These are phyloP conservation scores for Mucor saturninus DNA, from an alignment of 371 early-diverging fungal genomes.

Conservation along the genomic window DNA sequence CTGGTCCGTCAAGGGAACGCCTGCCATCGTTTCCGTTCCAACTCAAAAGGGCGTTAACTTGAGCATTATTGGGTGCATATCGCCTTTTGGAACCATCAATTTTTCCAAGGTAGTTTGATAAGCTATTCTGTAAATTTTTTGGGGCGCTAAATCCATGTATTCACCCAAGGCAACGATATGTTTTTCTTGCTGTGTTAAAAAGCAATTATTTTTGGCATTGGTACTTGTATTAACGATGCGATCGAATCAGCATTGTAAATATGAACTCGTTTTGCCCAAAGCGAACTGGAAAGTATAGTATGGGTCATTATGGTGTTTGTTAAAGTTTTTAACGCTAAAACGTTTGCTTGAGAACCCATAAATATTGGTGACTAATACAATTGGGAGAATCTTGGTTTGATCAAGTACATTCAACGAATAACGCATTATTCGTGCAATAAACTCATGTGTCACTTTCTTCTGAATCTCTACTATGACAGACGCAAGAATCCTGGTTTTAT, in stretches of 20 bases:
- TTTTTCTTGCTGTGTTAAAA: slow-evolving; percentile 20
- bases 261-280: slow-evolving; percentile 25
- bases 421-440: slow-evolving; percentile 17
- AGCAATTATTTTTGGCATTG: slow-evolving; percentile 23
- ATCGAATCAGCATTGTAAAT: slow-evolving; percentile 23
- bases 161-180: slow-evolving; percentile 18
- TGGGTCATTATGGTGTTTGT: slow-evolving; percentile 21
- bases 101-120: too few relatives aligned
- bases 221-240: slow-evolving; percentile 10
- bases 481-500: slow-evolving; percentile 10
- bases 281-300: slow-evolving; percentile 18
- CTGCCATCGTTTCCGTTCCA: too few relatives aligned
- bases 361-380: slow-evolving; percentile 20
- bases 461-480: slow-evolving; percentile 21
- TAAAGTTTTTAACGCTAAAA: slow-evolving; percentile 15
- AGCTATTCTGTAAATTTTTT: slow-evolving; percentile 19
- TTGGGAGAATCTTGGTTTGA: slow-evolving; percentile 14
- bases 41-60: too few relatives aligned
- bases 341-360: slow-evolving; percentile 19
- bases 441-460: slow-evolving; percentile 10
- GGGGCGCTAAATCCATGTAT: slow-evolving; percentile 19
- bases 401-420: slow-evolving; percentile 24
- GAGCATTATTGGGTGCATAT: too few relatives aligned
- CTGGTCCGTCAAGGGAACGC: too few relatives aligned
- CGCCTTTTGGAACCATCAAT: too few relatives aligned